Conservation (phyloP, 805 yeast genomes). For the Wickerhamiella musiphila region DNA sequence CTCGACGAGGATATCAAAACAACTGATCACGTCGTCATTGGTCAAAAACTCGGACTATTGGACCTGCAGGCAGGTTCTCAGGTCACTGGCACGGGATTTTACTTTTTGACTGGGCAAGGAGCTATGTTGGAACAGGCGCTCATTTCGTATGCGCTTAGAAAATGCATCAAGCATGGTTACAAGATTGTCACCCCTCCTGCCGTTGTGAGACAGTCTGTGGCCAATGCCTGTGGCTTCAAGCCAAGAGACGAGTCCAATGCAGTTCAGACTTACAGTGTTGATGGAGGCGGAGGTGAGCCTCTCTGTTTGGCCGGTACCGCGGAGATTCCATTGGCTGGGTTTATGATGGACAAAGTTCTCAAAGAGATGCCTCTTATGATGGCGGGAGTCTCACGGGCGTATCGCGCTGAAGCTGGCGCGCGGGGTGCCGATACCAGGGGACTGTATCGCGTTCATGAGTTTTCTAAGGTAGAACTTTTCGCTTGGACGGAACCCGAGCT, state of each 20-base stretch:
- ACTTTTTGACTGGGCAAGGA: constrained; percentile 67
- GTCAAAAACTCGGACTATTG: constrained; percentile 43
- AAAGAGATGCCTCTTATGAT: constrained; percentile 8
- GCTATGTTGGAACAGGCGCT: constrained; percentile 83
- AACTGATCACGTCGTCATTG: constrained; percentile 45
- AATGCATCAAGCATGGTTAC: constrained; percentile 55
- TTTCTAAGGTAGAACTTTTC: constrained; percentile 85
- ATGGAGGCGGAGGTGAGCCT: constrained; percentile 21
- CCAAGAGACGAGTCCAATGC: constrained; percentile 83
- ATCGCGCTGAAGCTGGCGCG: constrained; percentile 94
- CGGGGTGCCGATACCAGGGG: constrained; percentile 88
- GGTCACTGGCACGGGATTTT: constrained; percentile 51
- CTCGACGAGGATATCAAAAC: constrained; percentile 11
- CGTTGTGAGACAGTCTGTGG: constrained; percentile 57
- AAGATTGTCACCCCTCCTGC: constrained; percentile 67
- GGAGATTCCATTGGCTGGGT: constrained; percentile 82
- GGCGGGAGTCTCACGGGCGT: constrained; percentile 65
- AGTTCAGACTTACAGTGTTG: constrained; percentile 61
- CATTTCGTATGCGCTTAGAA: constrained; percentile 53
- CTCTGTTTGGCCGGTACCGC: constrained; percentile 83
- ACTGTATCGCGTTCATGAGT: constrained; percentile 86
- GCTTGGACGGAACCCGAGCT: constrained; percentile 35
- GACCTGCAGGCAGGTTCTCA: constrained; percentile 59
- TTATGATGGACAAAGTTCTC: constrained; percentile 37
- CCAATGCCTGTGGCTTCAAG: constrained; percentile 83